Evolutionary conservation across 441 rosid species (phyloP).

Genomic region (Theobroma grandiflorum): DNA sequence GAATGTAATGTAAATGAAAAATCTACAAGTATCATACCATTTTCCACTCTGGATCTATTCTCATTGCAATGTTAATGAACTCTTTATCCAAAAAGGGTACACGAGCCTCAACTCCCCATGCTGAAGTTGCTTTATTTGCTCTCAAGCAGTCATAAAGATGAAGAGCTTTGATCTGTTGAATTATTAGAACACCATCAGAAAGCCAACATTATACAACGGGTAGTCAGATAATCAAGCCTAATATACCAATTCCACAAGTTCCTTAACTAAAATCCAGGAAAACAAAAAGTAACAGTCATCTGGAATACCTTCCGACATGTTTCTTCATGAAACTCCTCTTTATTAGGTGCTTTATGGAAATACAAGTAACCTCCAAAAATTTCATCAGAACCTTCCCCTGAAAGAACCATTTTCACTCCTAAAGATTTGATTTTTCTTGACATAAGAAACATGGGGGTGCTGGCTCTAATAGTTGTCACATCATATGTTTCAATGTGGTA

Average conservation of each 20-base stretch:
- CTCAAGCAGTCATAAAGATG: slow-evolving; percentile 99
- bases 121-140: slow-evolving; percentile 97
- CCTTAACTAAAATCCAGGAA: not conserved
- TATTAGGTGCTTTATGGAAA: slow-evolving; percentile 99
- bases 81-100: slow-evolving; percentile 97
- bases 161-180: slow-evolving; percentile 88
- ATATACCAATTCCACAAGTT: not conserved
- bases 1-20: not conserved
- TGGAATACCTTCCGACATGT: slow-evolving; percentile 85
- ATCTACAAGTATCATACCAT: slow-evolving; percentile 57
- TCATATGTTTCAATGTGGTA: slow-evolving; percentile 97
- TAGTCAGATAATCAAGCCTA: not conserved
- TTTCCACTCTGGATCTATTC: slow-evolving; percentile 98
- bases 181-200: slow-evolving; percentile 34
- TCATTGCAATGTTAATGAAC: slow-evolving; percentile 80
- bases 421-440: slow-evolving; percentile 96
- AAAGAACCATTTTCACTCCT: slow-evolving; percentile 99
- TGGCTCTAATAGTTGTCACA: slow-evolving; percentile 97
- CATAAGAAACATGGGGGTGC: slow-evolving; percentile 99
- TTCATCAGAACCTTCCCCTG: slow-evolving; percentile 99
- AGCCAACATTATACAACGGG: not conserved
- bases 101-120: slow-evolving; percentile 99
- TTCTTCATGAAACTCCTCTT: slow-evolving; percentile 93
- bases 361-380: slow-evolving; percentile 97
- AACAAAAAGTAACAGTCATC: slow-evolving; percentile 17